These are phyloP conservation scores for Rutstroemia sp. DNA, from an alignment of 2,329 filamentous ascomycete genomes.

Conservation along the genomic window DNA sequence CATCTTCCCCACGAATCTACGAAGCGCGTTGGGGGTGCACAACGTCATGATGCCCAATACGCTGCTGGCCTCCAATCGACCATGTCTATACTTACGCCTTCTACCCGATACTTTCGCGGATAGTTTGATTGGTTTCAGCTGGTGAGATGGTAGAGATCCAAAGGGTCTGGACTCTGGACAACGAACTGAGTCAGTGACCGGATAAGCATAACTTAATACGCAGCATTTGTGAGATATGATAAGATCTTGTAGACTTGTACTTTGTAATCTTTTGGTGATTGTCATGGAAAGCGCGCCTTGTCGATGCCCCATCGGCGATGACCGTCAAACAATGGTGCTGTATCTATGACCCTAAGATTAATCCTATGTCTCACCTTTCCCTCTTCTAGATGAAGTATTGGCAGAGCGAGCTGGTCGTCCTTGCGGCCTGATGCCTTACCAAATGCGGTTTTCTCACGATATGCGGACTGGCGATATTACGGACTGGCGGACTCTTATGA, in stretches of 20 bases:
- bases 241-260: slow-evolving; percentile 10
- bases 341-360: neutral
- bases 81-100: neutral
- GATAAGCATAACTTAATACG: neutral
- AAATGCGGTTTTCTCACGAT: too few relatives aligned
- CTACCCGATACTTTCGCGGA: neutral
- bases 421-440: too few relatives aligned
- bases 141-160: neutral
- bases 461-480: neutral
- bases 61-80: neutral
- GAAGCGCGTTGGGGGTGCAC: neutral
- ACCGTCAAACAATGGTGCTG: neutral
- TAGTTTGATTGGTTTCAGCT: neutral
- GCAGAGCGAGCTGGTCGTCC: neutral
- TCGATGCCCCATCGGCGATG: neutral
- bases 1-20: too few relatives aligned
- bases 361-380: neutral
- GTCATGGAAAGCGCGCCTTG: neutral
- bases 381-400: neutral
- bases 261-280: neutral
- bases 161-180: neutral
- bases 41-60: slow-evolving; percentile 6
- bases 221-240: neutral
- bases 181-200: neutral
- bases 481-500: too few relatives aligned